Percentiles rank a stretch among this genome's conserved stretches.
phyloP scores from a whole-genome alignment of 2,329 filamentous ascomycete species.

The Alternaria sp. region DNA sequence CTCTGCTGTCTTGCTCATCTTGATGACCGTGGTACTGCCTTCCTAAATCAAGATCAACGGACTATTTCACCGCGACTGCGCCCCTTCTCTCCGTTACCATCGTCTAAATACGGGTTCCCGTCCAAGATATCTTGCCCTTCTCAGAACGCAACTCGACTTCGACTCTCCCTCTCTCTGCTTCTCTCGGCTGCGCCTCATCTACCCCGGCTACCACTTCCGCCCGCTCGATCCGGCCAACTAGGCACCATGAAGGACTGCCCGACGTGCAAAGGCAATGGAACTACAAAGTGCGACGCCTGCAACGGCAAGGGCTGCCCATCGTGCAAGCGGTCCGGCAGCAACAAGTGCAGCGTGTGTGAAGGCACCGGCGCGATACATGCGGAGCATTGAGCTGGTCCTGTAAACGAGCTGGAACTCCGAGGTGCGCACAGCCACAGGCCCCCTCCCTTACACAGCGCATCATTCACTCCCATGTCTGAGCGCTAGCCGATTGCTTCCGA shows the following conservation, averaged over 20 bases:
- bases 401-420: background rate
- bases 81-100: slow-evolving; percentile 8
- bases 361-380: slow-evolving; percentile 43
- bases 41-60: slow-evolving; percentile 1
- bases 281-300: slow-evolving; percentile 43
- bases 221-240: slow-evolving; percentile 10
- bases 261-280: slow-evolving; percentile 42
- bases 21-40: background rate
- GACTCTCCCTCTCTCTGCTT: background rate
- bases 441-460: slow-evolving; percentile 1
- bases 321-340: slow-evolving; percentile 37
- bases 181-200: background rate
- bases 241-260: slow-evolving; percentile 40
- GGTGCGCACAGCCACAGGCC: slow-evolving; percentile 4
- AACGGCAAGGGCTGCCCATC: slow-evolving; percentile 34
- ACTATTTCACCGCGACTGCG: background rate
- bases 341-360: slow-evolving; percentile 42
- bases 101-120: background rate
- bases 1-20: slow-evolving; percentile 2
- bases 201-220: slow-evolving; percentile 13
- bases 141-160: background rate
- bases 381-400: slow-evolving; percentile 24
- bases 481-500: slow-evolving; percentile 3
- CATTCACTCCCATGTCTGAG: slow-evolving; percentile 2
- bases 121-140: background rate